Evolutionary conservation across 169 alveolate species (phyloP).

Genomic region (Plasmodium yoelii): DNA sequence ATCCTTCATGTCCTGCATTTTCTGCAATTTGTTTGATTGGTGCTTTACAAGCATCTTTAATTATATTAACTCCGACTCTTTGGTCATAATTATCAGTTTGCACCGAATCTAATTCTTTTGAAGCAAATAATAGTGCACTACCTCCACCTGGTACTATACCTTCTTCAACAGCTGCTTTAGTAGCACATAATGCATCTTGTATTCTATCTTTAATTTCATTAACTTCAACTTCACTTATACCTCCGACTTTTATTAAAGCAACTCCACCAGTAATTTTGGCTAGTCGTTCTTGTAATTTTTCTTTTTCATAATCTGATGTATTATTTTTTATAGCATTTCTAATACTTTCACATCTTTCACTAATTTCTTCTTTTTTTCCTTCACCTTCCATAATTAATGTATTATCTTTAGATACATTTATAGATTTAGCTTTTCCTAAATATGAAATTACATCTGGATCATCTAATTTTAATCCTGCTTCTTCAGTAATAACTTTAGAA

Average conservation of each 20-base stretch:
- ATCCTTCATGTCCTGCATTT: conserved; percentile 99
- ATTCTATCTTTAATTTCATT: conserved; percentile 98
- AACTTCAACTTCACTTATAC: conserved; percentile 98
- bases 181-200: conserved; percentile 98
- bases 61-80: conserved; percentile 96
- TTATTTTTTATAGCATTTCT: conserved; percentile 91
- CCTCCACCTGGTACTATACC: conserved; percentile 99
- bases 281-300: conserved; percentile 97
- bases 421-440: conserved; percentile 95
- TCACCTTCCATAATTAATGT: conserved; percentile 97
- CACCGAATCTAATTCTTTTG: conserved; percentile 85
- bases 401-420: conserved; percentile 97
- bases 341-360: conserved; percentile 93
- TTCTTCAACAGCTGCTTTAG: conserved; percentile 99
- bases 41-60: conserved; percentile 95
- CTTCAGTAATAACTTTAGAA: conserved; percentile 94
- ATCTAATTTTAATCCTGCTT: conserved; percentile 90
- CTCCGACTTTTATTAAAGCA: conserved; percentile 98
- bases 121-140: conserved; percentile 94
- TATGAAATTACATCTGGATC: conserved; percentile 83
- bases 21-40: conserved; percentile 97
- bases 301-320: conserved; percentile 95
- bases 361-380: conserved; percentile 93
- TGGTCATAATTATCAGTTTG: conserved; percentile 93
- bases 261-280: conserved; percentile 99